Evolutionary conservation across 345 rosid species (phyloP).

Genomic region (Gossypium turneri): DNA sequence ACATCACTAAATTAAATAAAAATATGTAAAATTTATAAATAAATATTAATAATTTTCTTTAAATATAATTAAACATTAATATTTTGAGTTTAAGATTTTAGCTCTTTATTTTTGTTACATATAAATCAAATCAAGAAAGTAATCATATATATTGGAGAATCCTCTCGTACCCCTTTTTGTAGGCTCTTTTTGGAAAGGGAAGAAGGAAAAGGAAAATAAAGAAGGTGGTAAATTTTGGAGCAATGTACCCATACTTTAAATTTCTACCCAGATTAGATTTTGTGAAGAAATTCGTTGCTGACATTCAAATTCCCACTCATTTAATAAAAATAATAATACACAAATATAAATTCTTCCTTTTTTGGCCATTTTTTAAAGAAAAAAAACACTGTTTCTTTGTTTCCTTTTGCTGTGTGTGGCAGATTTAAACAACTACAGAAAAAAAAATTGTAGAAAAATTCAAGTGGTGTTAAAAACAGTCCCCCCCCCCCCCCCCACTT

Average conservation of each 20-base stretch:
- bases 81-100: no score
- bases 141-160: conserved; percentile 25
- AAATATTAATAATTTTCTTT: no score
- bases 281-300: neutral
- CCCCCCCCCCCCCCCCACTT: conserved; percentile 1
- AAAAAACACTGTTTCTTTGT: conserved; percentile 15
- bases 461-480: conserved; percentile 36
- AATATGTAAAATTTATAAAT: no score
- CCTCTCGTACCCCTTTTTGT: conserved; percentile 28
- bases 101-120: no score
- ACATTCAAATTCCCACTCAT: conserved; percentile 3
- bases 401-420: conserved; percentile 32
- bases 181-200: conserved; percentile 35
- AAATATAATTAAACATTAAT: no score
- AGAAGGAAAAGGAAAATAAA: conserved; percentile 16
- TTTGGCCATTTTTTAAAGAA: neutral
- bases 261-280: neutral
- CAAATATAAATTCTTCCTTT: neutral
- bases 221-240: conserved; percentile 26
- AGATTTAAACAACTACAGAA: conserved; percentile 22
- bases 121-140: neutral
- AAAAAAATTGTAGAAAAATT: conserved; percentile 26
- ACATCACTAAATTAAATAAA: no score
- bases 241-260: neutral
- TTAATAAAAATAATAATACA: neutral